Evolutionary conservation across 345 rosid genomes (phyloP), one percentile per base, ranked within the genome.

Genomic region (Kernera saxatilis): DNA sequence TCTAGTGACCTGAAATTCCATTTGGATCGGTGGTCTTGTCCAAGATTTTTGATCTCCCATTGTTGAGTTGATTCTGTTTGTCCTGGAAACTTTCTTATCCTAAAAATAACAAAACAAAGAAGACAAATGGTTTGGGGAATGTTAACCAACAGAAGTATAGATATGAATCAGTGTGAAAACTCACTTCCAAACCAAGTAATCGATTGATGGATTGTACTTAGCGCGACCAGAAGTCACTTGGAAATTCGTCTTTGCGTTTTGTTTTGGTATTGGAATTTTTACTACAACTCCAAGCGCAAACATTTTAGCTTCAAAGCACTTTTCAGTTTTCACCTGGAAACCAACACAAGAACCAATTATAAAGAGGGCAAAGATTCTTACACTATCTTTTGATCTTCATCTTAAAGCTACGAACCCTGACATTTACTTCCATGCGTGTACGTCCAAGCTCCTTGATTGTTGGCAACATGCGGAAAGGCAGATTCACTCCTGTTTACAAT

Each of bases 361-460:
- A n/a, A 67, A 61, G 79, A 71, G 49, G 53, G 55, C 5, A 44
- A 10, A 69, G 4, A 33, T 68, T 3, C 4, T 21, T 4, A n/a
- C n/a, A n/a, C n/a, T 33, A 32, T 23, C 1, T 44, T 6, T 43
- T 41, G n/a, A 7, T 22, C 22, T 39, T 25, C 54, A 14, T 51
- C 37, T 22, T 49, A 65, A 73, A 54, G 69, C 35, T 66, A 61
- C 32, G 59, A 49, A 90, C 99, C 92, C 87, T 92, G 55, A 95
- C 96, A 79, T 95, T 95, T 63, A 95, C 98, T 95, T 95, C 99
- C 96, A 95, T 90, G 53, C 99, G 92, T 75, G 99, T 92, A 69
- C 99, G 86, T 53, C 98, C 99, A 70, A 92, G 98, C 75, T 95
- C 99, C 84, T 92, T 95, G 72, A 92, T 92, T 30, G 99, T 92